These are phyloP conservation scores for Cryphonectria naterciae DNA, from an alignment of 2,329 filamentous ascomycete species.

Conservation along the genomic window DNA sequence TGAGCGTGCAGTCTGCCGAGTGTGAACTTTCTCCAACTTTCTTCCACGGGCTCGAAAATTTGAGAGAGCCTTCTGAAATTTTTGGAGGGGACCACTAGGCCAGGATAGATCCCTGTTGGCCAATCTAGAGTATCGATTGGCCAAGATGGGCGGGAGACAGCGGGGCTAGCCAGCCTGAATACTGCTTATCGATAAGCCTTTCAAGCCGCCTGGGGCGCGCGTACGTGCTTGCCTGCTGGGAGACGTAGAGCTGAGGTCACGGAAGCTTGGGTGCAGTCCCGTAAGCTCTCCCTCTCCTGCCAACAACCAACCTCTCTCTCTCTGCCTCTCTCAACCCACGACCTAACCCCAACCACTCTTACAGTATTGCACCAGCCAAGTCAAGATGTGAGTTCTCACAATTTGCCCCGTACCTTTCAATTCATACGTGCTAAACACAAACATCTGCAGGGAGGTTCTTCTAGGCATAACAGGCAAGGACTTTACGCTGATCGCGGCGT, in stretches of 20 bases:
- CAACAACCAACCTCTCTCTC: slow-evolving; percentile 13
- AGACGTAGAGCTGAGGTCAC: slow-evolving; percentile 20
- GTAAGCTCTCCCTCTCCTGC: slow-evolving; percentile 10
- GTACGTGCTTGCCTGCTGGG: slow-evolving; percentile 26
- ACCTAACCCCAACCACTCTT: slow-evolving; percentile 4
- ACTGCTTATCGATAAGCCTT: slow-evolving; percentile 17
- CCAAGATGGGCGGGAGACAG: background rate
- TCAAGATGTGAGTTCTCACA: slow-evolving; percentile 31
- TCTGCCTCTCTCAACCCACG: background rate
- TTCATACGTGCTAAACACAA: slow-evolving; percentile 4
- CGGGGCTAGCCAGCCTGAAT: background rate
- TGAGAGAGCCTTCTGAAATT: slow-evolving; percentile 22
- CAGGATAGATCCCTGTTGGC: slow-evolving; percentile 5
- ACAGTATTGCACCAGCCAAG: slow-evolving; percentile 20
- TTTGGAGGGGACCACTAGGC: slow-evolving; percentile 17
- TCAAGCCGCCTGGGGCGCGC: slow-evolving; percentile 9
- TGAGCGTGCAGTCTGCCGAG: slow-evolving; percentile 20
- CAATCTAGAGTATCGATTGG: background rate
- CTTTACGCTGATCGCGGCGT: slow-evolving; percentile 96
- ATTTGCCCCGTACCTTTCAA: background rate
- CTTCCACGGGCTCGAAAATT: slow-evolving; percentile 24
- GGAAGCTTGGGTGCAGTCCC: slow-evolving; percentile 27
- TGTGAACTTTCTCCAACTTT: slow-evolving; percentile 21
- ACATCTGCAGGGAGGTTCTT: slow-evolving; percentile 80
- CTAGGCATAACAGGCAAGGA: slow-evolving; percentile 98